Conservation (phyloP, 2,329 filamentous ascomycete genomes). For the Paecilomyces sp. region DNA sequence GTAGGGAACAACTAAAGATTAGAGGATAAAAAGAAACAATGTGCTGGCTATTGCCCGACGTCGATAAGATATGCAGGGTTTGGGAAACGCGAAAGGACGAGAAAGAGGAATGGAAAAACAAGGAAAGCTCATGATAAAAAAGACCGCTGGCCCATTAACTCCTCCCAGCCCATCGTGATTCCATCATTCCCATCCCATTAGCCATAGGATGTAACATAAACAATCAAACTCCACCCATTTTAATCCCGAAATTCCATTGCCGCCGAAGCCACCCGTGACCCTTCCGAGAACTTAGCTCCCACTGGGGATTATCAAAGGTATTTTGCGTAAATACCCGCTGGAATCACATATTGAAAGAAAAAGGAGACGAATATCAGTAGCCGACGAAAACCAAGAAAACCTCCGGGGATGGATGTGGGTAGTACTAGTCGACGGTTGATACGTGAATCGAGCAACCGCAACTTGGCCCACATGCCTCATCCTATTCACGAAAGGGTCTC, state of each 20-base stretch:
- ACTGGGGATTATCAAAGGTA: background rate
- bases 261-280: background rate
- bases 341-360: slow-evolving; percentile 64
- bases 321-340: background rate
- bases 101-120: background rate
- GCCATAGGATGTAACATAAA: background rate
- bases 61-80: background rate
- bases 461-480: background rate
- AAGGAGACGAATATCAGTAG: slow-evolving; percentile 58
- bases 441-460: slow-evolving; percentile 72
- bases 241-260: background rate
- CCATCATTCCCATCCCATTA: background rate
- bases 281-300: background rate
- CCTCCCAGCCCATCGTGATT: background rate
- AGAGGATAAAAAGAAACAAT: background rate
- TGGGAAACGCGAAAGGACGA: background rate
- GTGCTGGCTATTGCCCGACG: background rate
- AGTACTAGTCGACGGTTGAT: slow-evolving; percentile 48
- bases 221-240: background rate
- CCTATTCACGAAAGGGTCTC: background rate
- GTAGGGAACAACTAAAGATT: background rate
- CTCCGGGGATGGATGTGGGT: slow-evolving; percentile 34
- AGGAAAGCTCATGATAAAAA: background rate
- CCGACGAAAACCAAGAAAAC: slow-evolving; percentile 60
- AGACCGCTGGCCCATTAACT: background rate